Conservation (phyloP, 768 basidiomycete species). For the Hypholoma fasciculare region DNA sequence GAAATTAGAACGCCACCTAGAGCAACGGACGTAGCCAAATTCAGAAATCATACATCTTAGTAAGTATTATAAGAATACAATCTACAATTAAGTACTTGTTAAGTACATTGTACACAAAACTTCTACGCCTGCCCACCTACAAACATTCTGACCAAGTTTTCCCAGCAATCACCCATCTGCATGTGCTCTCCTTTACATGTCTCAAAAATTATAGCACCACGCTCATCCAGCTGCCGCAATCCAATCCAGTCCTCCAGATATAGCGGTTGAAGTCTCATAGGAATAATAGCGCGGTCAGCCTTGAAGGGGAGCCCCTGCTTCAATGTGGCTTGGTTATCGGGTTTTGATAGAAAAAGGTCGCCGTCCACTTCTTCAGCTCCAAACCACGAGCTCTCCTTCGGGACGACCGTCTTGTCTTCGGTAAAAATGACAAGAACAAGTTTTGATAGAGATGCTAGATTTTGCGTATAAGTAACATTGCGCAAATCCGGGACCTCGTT, state of each 20-base stretch:
- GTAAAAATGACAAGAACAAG: constrained; percentile 76
- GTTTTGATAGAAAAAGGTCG: constrained; percentile 13
- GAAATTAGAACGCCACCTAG: too few relatives aligned
- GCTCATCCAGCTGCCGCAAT: constrained; percentile 66
- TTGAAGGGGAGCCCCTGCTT: neutral
- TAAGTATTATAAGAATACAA: too few relatives aligned
- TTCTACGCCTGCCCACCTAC: neutral
- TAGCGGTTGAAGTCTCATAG: constrained; percentile 72
- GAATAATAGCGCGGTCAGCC: constrained; percentile 40
- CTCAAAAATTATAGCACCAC: constrained; percentile 55
- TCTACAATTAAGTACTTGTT: too few relatives aligned
- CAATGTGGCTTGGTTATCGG: neutral
- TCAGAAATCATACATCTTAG: too few relatives aligned
- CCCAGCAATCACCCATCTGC: constrained; percentile 67
- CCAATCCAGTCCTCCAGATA: constrained; percentile 86
- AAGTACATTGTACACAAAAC: too few relatives aligned
- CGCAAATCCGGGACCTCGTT: constrained; percentile 61
- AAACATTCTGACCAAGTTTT: constrained; percentile 39
- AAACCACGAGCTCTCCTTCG: constrained; percentile 88
- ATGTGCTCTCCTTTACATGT: constrained; percentile 78
- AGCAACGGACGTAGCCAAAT: too few relatives aligned
- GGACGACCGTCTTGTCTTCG: constrained; percentile 74
- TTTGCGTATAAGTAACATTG: constrained; percentile 60
- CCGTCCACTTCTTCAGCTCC: constrained; percentile 63
- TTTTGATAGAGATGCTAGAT: constrained; percentile 60